phyloP scores from a whole-genome alignment of 2,329 filamentous ascomycete genomes.

The Fusarium coicis region DNA sequence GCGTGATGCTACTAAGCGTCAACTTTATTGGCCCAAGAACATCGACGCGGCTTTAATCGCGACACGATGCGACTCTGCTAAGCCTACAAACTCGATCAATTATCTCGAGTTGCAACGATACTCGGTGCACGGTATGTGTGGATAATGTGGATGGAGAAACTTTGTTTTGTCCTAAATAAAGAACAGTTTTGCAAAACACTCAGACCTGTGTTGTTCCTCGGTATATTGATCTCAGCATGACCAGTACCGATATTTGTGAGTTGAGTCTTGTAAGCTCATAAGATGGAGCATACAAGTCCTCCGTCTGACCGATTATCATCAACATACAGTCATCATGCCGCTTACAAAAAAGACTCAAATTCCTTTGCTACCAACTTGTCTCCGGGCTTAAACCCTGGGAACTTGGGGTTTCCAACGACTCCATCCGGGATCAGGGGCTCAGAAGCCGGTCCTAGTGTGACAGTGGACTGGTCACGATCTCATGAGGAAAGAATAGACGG shows the following conservation, averaged over 20 bases:
- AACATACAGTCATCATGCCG: neutral
- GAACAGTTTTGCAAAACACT: neutral
- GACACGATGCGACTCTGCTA: conserved; percentile 21
- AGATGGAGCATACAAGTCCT: neutral
- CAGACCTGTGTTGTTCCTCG: neutral
- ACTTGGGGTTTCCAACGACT: conserved; percentile 14
- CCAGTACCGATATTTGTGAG: neutral
- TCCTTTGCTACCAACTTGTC: neutral
- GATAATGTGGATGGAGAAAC: conserved; percentile 13
- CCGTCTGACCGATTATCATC: neutral
- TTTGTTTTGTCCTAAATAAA: conserved; percentile 27
- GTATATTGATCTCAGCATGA: neutral
- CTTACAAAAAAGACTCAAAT: neutral
- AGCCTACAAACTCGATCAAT: conserved; percentile 16
- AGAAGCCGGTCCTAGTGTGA: conserved; percentile 20
- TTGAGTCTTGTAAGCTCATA: neutral
- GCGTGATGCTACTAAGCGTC: neutral
- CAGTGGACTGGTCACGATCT: conserved; percentile 4
- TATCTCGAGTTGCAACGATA: neutral
- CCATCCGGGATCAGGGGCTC: conserved; percentile 23
- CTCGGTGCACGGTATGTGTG: conserved; percentile 16
- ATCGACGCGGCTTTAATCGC: conserved; percentile 8
- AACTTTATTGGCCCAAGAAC: conserved; percentile 12
- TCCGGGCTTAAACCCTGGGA: neutral
- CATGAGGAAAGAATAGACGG: neutral